Conservation (phyloP, 352 stramenopile genomes). For the Phytophthora nicotianae region DNA sequence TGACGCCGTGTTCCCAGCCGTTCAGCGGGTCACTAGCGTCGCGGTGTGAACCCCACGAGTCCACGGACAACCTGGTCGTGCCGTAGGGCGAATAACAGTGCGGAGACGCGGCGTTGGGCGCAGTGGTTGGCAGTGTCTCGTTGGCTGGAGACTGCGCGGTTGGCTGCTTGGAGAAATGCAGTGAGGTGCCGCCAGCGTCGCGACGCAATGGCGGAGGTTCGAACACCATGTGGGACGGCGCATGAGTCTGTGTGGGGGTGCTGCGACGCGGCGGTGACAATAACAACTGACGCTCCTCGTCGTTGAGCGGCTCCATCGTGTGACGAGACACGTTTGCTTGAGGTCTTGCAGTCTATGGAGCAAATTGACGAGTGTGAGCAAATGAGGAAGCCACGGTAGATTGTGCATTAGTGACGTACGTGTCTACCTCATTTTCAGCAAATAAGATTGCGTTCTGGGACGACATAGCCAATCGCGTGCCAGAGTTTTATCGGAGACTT, state of each 20-base stretch:
- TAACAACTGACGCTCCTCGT: conserved; percentile 27
- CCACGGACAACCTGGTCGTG: conserved; percentile 12
- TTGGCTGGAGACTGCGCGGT: conserved; percentile 13
- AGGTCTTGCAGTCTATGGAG: background rate
- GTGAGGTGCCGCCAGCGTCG: conserved; percentile 52
- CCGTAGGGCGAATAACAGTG: conserved; percentile 34
- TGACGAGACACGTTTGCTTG: background rate
- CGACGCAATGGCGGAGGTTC: conserved; percentile 69
- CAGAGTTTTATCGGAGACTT: background rate
- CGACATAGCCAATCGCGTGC: conserved; percentile 2
- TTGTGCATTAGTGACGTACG: conserved; percentile 14
- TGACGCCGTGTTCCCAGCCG: conserved; percentile 34
- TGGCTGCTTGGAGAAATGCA: conserved; percentile 48
- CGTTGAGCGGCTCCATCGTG: conserved; percentile 33
- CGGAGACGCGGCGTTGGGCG: conserved; percentile 19
- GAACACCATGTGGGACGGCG: conserved; percentile 57
- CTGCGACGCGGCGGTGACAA: conserved; percentile 22
- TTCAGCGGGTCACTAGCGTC: conserved; percentile 15
- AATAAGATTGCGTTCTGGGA: conserved; percentile 10
- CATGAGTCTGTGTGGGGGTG: conserved; percentile 12
- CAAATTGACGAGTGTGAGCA: conserved; percentile 20
- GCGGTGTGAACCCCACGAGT: conserved; percentile 27
- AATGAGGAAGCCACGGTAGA: background rate
- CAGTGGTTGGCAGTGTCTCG: conserved; percentile 28
- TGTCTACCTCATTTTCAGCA: conserved; percentile 17